Evolutionary conservation across 2,329 filamentous ascomycete species (phyloP).

Genomic region (Aureobasidium musti): DNA sequence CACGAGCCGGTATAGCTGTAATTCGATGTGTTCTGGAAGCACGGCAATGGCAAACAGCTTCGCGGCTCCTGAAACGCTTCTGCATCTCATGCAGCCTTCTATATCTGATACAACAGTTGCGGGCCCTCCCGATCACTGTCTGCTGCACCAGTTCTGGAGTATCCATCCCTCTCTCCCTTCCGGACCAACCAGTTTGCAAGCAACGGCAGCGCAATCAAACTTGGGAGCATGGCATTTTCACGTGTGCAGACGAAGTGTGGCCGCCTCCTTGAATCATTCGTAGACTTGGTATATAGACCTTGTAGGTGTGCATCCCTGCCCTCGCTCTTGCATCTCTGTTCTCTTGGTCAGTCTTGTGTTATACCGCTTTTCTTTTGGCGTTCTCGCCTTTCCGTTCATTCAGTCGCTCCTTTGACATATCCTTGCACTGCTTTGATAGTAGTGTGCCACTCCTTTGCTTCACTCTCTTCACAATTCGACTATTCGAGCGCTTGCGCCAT

Average conservation of each 20-base stretch:
- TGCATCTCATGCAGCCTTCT: slow-evolving; percentile 22
- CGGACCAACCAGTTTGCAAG: slow-evolving; percentile 18
- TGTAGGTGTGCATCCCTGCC: slow-evolving; percentile 21
- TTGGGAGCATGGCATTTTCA: slow-evolving; percentile 16
- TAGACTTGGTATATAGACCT: slow-evolving; percentile 20
- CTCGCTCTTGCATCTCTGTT: slow-evolving; percentile 3
- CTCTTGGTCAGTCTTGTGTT: slow-evolving; percentile 15
- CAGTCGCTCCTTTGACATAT: slow-evolving; percentile 19
- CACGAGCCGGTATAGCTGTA: not conserved
- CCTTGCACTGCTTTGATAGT: slow-evolving; percentile 26
- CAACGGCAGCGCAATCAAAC: slow-evolving; percentile 24
- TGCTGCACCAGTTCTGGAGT: slow-evolving; percentile 14
- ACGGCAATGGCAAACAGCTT: slow-evolving; percentile 5
- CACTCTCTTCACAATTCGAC: slow-evolving; percentile 1
- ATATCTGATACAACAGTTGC: slow-evolving; percentile 24
- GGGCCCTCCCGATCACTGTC: slow-evolving; percentile 15
- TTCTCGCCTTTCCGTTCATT: slow-evolving; percentile 26
- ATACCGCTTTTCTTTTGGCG: slow-evolving; percentile 16
- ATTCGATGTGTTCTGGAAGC: slow-evolving; percentile 1
- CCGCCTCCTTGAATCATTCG: slow-evolving; percentile 1
- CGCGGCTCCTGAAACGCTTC: slow-evolving; percentile 26
- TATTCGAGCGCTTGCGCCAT: slow-evolving; percentile 7
- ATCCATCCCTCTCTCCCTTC: slow-evolving; percentile 21
- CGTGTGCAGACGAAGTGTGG: not conserved
- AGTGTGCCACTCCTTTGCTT: slow-evolving; percentile 22